These are phyloP conservation scores for Scenedesmus sp. DNA, from an alignment of 163 green algal species.

Conservation along the genomic window DNA sequence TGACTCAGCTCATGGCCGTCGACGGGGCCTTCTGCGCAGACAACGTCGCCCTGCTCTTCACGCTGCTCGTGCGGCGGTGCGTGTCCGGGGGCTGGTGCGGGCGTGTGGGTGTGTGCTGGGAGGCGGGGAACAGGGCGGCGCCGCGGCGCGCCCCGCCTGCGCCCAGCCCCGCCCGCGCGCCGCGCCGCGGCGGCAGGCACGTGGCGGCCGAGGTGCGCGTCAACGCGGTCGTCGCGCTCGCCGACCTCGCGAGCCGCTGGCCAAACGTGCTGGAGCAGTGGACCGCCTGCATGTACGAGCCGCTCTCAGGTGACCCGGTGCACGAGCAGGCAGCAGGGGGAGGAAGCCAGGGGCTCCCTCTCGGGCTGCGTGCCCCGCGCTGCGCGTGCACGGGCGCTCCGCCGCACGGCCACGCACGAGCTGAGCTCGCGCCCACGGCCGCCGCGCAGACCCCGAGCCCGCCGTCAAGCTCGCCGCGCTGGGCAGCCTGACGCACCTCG, in stretches of 20 bases:
- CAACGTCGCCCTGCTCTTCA: constrained; percentile 87
- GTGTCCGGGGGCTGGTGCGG: not conserved
- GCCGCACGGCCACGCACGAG: not conserved
- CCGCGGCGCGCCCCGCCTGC: not conserved
- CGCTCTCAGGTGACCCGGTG: constrained; percentile 6
- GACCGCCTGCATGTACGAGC: constrained; percentile 80
- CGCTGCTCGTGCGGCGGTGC: constrained; percentile 71
- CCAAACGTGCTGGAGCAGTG: constrained; percentile 95
- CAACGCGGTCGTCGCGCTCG: constrained; percentile 88
- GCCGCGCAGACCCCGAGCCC: constrained; percentile 10
- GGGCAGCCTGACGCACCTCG: constrained; percentile 92
- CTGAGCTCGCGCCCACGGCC: too few species aligned
- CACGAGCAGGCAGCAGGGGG: constrained; percentile 2
- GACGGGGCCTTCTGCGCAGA: constrained; percentile 82
- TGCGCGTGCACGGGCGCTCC: not conserved
- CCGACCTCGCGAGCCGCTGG: constrained; percentile 90
- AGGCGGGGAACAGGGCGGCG: not conserved
- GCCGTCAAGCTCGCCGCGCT: constrained; percentile 69
- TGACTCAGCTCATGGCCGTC: constrained; percentile 92
- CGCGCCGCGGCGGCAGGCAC: constrained; percentile 1
- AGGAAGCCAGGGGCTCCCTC: not conserved
- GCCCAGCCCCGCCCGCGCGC: not conserved
- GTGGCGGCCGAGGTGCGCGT: constrained; percentile 56
- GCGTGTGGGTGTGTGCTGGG: not conserved
- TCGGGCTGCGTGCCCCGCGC: not conserved